Base-by-base conservation (phyloP, 1,139 yeast genomes). In the Blastobotrys buckinghamii region DNA sequence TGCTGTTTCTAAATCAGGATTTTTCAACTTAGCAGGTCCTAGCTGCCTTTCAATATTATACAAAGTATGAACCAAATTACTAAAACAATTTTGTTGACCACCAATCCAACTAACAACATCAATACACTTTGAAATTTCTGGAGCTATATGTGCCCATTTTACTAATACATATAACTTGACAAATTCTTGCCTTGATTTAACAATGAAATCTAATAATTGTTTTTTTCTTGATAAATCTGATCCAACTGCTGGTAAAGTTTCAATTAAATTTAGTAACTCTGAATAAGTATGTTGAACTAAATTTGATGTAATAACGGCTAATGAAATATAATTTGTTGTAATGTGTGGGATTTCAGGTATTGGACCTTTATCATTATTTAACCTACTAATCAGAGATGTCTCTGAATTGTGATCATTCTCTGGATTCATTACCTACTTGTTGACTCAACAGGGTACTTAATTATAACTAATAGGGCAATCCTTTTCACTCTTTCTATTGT, bases 51-150 rank as follows among this genome's bases (percentile, higher is more conserved):
- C 83, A 47, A 78, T 79, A 43, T 75, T 75, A 55, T 72, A 76
- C 34, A 79, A 75, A 44, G 73, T 85, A 81, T 74, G 78, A 44
- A 74, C 74, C 49, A 84, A 80, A 52, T 86, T 88, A 44, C 75
- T 68, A 49, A 78, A 80, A 49, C 83, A 77, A 63, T 80, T 79
- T 54, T 83, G 81, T 57, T 89, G 95, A 51, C 87, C 89, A 53
- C 95, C 74, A 43, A 90, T 74, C 94, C 95, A 90, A 52, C 86
- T 84, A 53, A 92, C 78, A 24, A 90, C 73, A 66, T 92, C 97
- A 50, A 92, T 89, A 56, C 89, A 72, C 49, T 76, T 76, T 35
- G 83, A 78, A 49, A 90, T 81, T 49, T 84, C 88, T 47, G 79
- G 74, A 12, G 90, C 75, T 30, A 79, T 81, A 30, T 77, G 74